Base-by-base conservation (phyloP, 192 early-diverging fungal species). In the Phycomyces blakesleeanus region DNA sequence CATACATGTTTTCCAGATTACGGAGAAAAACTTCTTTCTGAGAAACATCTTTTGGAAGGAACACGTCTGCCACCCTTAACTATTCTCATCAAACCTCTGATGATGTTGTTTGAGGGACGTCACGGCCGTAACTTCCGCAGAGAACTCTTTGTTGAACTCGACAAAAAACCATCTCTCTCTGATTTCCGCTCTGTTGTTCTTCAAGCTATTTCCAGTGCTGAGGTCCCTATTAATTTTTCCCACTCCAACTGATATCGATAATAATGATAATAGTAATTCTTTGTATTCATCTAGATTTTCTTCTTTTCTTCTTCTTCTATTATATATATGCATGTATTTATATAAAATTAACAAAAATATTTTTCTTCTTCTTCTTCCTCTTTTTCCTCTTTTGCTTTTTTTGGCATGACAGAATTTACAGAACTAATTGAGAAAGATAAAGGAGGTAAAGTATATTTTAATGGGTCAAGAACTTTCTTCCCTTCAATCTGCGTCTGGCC, bases 391-490 rank as follows among this genome's bases (percentile, higher is more conserved):
- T 7, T 34, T 34, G 2, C 44, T 47, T 18, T 47, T 3, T 14
- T 47, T n/a, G 12, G 11, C 3, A 11, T n/a, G 15, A 47, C 18
- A 47, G 12, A 47, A 47, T 47, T 47, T 47, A 47, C 44, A 47
- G 15, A 37, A 25, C 39, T 22, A 10, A 52, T 34, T 34, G 29
- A 2, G 29, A 34, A n/a, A n/a, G n/a, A n/a, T n/a, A n/a, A n/a
- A n/a, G n/a, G n/a, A n/a, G n/a, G 29, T 34, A 2, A 34, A 34
- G 29, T 37, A 9, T 4, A 6, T 29, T 60, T 68, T 85, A 96
- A 71, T 93, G 93, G 18, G 91, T 89, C 59, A 98, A 78, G 73
- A 71, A 82, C 65, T 89, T 90, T 70, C 96, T 84, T 26, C 96
- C 96, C 79, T 98, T 98, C 56, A 92, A 55, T 64, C 80, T 83